These are phyloP conservation scores for Simplicillium aogashimaense DNA, from an alignment of 2,329 filamentous ascomycete genomes.

Conservation along the genomic window DNA sequence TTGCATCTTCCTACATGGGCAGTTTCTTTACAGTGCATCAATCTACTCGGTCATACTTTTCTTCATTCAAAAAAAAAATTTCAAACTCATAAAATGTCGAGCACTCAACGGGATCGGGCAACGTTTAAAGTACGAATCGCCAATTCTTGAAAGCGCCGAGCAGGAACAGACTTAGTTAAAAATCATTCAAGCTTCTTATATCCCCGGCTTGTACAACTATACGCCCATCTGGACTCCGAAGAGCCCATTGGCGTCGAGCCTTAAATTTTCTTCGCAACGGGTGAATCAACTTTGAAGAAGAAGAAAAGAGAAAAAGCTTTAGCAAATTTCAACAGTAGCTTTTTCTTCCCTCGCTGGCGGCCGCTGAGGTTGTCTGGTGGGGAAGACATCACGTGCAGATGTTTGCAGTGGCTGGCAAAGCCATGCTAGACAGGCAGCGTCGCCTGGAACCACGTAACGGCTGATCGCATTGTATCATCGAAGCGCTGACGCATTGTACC, in stretches of 20 bases:
- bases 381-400: neutral
- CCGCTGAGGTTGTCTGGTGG: neutral
- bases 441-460: too few species aligned
- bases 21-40: too few species aligned
- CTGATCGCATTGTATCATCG: too few species aligned
- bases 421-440: too few species aligned
- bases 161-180: constrained; percentile 7
- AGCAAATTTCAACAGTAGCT: neutral
- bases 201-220: constrained; percentile 51
- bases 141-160: constrained; percentile 56
- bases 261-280: constrained; percentile 42
- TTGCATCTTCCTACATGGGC: too few species aligned
- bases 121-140: constrained; percentile 39
- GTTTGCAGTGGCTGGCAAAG: neutral
- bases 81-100: constrained; percentile 33
- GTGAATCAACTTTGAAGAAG: constrained; percentile 43
- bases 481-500: too few species aligned
- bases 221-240: constrained; percentile 27
- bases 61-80: constrained; percentile 9
- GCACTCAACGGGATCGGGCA: constrained; percentile 55
- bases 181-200: constrained; percentile 31
- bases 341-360: neutral
- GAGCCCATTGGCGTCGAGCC: constrained; percentile 34
- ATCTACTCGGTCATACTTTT: constrained; percentile 1
- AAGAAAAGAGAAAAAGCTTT: constrained; percentile 11